Evolutionary conservation across 257 asterid genomes (phyloP).

Genomic region (Galeopsis tetrahit): DNA sequence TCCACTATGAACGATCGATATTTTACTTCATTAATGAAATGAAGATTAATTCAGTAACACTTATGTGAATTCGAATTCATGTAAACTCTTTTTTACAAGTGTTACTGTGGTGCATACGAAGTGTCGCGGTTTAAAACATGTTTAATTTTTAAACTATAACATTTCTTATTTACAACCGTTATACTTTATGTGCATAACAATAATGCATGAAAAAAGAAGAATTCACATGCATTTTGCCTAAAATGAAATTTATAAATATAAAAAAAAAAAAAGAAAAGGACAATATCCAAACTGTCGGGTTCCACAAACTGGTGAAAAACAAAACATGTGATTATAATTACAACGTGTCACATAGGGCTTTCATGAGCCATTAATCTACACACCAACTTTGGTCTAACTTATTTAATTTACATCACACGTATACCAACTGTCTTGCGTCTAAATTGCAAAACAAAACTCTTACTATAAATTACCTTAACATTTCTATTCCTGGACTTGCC

Average conservation of each 20-base stretch:
- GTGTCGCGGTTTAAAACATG: too few relatives aligned
- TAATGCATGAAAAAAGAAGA: too few relatives aligned
- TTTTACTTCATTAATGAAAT: too few relatives aligned
- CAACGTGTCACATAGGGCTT: background rate
- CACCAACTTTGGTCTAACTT: constrained; percentile 19
- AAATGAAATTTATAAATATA: background rate
- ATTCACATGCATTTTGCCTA: too few relatives aligned
- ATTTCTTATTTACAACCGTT: too few relatives aligned
- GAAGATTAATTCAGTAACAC: too few relatives aligned
- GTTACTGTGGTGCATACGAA: too few relatives aligned
- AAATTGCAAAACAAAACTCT: constrained; percentile 12
- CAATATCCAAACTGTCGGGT: background rate
- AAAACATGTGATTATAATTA: constrained; percentile 7
- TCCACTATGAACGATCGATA: too few relatives aligned
- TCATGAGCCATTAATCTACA: background rate
- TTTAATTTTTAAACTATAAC: too few relatives aligned
- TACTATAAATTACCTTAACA: constrained; percentile 26
- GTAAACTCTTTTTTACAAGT: too few relatives aligned
- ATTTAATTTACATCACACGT: constrained; percentile 23
- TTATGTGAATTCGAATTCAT: too few relatives aligned
- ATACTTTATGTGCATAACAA: too few relatives aligned
- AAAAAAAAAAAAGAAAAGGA: background rate
- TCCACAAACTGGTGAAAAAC: constrained; percentile 18
- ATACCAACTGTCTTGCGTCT: constrained; percentile 22
- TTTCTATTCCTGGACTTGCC: constrained; percentile 15